These are phyloP conservation scores for Barnettozyma botsteinii DNA, from an alignment of 805 yeast species.

Conservation along the genomic window DNA sequence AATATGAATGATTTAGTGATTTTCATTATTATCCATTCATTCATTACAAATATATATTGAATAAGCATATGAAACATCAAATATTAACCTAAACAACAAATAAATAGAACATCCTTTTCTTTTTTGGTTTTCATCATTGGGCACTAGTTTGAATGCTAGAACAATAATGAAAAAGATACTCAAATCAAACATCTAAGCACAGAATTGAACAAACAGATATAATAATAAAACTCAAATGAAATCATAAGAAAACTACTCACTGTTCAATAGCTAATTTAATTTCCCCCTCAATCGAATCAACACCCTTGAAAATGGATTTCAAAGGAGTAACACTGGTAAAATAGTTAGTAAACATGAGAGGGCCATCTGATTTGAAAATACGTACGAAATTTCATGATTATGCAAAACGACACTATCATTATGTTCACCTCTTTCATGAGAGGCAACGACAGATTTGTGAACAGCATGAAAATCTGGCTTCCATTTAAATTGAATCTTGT, in stretches of 20 bases:
- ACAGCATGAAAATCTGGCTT: slow-evolving; percentile 72
- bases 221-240: neutral
- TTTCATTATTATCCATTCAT: no score
- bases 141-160: no score
- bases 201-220: neutral
- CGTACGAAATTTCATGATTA: slow-evolving; percentile 24
- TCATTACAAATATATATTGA: no score
- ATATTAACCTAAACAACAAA: no score
- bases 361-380: slow-evolving; percentile 3
- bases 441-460: slow-evolving; percentile 43
- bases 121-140: no score
- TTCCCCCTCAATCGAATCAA: slow-evolving; percentile 50
- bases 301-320: slow-evolving; percentile 61
- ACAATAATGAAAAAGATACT: no score
- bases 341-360: slow-evolving; percentile 15
- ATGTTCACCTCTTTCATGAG: slow-evolving; percentile 26
- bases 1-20: no score
- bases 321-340: slow-evolving; percentile 57
- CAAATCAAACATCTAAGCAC: neutral
- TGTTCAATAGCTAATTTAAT: slow-evolving; percentile 32
- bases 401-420: slow-evolving; percentile 29
- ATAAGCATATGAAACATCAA: no score
- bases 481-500: slow-evolving; percentile 64
- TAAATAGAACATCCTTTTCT: no score
- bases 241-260: no score